phyloP scores from a whole-genome alignment of 192 early-diverging fungal species.

The Allomyces macrogynus region DNA sequence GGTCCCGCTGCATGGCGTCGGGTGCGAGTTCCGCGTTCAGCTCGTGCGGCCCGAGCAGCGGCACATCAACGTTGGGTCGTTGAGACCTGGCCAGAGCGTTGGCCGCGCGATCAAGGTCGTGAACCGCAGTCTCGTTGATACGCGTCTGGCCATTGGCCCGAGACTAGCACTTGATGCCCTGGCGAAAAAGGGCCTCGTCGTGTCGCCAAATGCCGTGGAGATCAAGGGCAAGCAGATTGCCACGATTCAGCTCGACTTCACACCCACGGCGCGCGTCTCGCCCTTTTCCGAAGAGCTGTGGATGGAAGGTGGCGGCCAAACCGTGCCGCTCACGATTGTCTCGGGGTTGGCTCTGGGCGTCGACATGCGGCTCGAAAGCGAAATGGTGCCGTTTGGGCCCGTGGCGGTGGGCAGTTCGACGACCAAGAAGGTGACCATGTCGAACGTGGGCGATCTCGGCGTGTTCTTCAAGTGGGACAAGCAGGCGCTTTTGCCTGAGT shows the following conservation, averaged over 20 bases:
- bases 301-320: conserved; percentile 21
- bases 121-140: conserved; percentile 28
- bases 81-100: conserved; percentile 23
- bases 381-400: conserved; percentile 37
- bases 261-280: conserved; percentile 20
- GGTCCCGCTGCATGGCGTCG: conserved; percentile 20
- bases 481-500: conserved; percentile 23
- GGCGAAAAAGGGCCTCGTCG: conserved; percentile 7
- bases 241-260: conserved; percentile 23
- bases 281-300: conserved; percentile 29
- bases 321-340: conserved; percentile 17
- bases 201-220: conserved; percentile 9
- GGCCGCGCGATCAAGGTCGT: conserved; percentile 17
- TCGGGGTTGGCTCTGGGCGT: conserved; percentile 35
- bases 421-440: conserved; percentile 26
- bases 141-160: conserved; percentile 20
- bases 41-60: conserved; percentile 14
- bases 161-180: conserved; percentile 15
- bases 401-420: conserved; percentile 33
- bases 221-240: conserved; percentile 23
- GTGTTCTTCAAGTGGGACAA: conserved; percentile 30
- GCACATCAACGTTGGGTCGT: conserved; percentile 31
- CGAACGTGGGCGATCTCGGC: conserved; percentile 36
- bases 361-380: conserved; percentile 32
- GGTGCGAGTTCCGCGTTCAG: conserved; percentile 25